These are phyloP conservation scores for Moesziomyces antarcticus DNA, from an alignment of 1,284 basidiomycete genomes.

Conservation along the genomic window DNA sequence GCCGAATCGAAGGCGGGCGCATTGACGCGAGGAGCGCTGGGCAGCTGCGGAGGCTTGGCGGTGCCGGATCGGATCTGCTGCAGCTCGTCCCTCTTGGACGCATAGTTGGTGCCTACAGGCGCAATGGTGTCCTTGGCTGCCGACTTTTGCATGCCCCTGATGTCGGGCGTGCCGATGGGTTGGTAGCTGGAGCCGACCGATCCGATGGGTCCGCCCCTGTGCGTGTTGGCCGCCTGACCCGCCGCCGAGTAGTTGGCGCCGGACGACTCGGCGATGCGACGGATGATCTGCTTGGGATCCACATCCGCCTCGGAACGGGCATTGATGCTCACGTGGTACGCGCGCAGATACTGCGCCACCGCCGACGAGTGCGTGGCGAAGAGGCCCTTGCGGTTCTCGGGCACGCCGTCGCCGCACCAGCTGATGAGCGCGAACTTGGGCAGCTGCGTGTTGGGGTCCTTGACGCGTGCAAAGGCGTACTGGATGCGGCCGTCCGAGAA, in stretches of 20 bases:
- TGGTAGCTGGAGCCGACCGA: slow-evolving; percentile 61
- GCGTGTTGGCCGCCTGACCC: slow-evolving; percentile 62
- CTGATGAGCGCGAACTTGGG: slow-evolving; percentile 86
- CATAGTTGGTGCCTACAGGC: slow-evolving; percentile 62
- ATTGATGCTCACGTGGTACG: slow-evolving; percentile 85
- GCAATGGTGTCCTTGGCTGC: slow-evolving; percentile 58
- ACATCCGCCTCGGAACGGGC: slow-evolving; percentile 84
- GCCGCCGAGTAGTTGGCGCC: slow-evolving; percentile 85
- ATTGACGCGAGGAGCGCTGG: slow-evolving; percentile 29
- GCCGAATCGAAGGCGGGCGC: slow-evolving; percentile 40
- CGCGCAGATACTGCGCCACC: slow-evolving; percentile 83
- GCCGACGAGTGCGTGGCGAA: slow-evolving; percentile 87
- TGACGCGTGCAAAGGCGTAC: slow-evolving; percentile 89
- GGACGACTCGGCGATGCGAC: slow-evolving; percentile 86
- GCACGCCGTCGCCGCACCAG: slow-evolving; percentile 91
- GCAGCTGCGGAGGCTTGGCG: slow-evolving; percentile 20
- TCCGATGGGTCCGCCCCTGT: slow-evolving; percentile 56
- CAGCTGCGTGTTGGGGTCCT: slow-evolving; percentile 88
- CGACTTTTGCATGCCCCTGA: slow-evolving; percentile 57
- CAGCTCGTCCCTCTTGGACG: slow-evolving; percentile 60
- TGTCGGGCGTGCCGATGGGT: slow-evolving; percentile 66
- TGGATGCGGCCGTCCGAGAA: slow-evolving; percentile 95
- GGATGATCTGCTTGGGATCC: slow-evolving; percentile 72
- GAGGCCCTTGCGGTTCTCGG: slow-evolving; percentile 88
- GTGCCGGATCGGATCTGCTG: slow-evolving; percentile 56